Base-by-base conservation (phyloP, 768 basidiomycete genomes). In the Pisolithus orientalis region DNA sequence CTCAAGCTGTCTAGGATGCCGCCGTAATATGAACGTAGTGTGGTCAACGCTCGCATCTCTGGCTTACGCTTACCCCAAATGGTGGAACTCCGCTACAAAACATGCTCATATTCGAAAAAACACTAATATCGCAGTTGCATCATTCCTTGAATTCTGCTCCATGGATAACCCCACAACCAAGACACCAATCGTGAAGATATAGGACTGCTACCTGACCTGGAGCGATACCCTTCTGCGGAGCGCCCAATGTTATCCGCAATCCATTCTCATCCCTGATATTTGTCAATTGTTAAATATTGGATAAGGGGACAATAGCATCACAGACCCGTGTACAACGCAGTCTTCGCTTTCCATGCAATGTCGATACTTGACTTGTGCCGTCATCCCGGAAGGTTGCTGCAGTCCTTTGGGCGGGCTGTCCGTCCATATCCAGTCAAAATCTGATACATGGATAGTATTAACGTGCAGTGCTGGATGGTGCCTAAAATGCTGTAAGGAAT, bases 341-440 rank as follows among this genome's bases (percentile, higher is more conserved):
- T 69, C 65, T 2, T 81, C 74, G 2, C 75, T 70, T 1, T 61
- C 50, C 81, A 86, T 86, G 13, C 83, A 74, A 63, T 94, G 84
- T n/a, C 90, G 78, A 56, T 86, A 77, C 65, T 86, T 84, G 16
- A 84, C 71, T 3, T 65, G 66, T 2, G 78, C 75, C 11, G 65
- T 70, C 49, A 80, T 70, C 10, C 87, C 85, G 11, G 63, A 57
- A 0, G 68, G 58, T 0, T 62, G 55, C 42, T 73, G 67, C 16
- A 86, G 53, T 4, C 59, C 71, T 6, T 60, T 32, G 0, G 89
- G 87, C 1, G 80, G 77, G 0, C 69, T 58, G 54, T 84, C 78
- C 3, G 70, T 68, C 85, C 85, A 90, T 62, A 94, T 88, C 91
- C 92, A 96, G 2, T 70, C 57, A 66, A 89, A 93, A 27, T 80